These are phyloP conservation scores for Entomortierella chlamydospora DNA, from an alignment of 192 early-diverging fungal genomes.

Conservation along the genomic window DNA sequence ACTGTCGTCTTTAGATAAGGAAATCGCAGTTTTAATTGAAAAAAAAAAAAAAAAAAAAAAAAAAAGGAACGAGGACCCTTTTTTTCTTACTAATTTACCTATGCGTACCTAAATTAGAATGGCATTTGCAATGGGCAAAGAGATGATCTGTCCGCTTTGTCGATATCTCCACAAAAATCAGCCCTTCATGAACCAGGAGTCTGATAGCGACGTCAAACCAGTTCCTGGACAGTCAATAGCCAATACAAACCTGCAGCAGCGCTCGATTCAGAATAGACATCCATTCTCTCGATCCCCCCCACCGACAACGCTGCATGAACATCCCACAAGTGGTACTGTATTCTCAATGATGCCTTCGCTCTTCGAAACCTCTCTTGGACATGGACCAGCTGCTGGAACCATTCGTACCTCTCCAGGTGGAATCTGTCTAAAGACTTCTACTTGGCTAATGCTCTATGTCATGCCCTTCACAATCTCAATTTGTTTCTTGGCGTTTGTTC, in stretches of 20 bases:
- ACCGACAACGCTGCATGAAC: slow-evolving; percentile 14
- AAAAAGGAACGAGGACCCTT: not conserved
- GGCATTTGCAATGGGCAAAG: slow-evolving; percentile 50
- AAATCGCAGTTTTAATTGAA: too few relatives aligned
- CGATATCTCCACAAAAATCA: slow-evolving; percentile 50
- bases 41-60: not conserved
- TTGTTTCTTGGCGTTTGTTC: slow-evolving; percentile 35
- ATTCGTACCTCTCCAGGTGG: slow-evolving; percentile 25
- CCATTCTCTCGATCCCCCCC: slow-evolving; percentile 1
- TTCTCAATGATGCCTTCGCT: slow-evolving; percentile 51
- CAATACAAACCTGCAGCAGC: not conserved
- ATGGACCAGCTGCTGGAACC: slow-evolving; percentile 28
- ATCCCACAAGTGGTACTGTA: slow-evolving; percentile 47
- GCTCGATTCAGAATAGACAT: not conserved
- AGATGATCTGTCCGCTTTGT: slow-evolving; percentile 51
- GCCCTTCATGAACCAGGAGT: slow-evolving; percentile 41
- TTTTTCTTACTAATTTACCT: not conserved
- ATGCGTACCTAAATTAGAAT: slow-evolving; percentile 4
- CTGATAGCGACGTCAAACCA: slow-evolving; percentile 16
- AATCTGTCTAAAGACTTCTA: slow-evolving; percentile 30
- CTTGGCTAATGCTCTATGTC: slow-evolving; percentile 45
- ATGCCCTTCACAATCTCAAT: slow-evolving; percentile 37
- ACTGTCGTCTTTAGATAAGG: not conserved
- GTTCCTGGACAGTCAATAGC: not conserved
- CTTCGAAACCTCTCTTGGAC: slow-evolving; percentile 32